These are phyloP conservation scores for Allomyces macrogynus DNA, from an alignment of 192 early-diverging fungal species.

Conservation along the genomic window DNA sequence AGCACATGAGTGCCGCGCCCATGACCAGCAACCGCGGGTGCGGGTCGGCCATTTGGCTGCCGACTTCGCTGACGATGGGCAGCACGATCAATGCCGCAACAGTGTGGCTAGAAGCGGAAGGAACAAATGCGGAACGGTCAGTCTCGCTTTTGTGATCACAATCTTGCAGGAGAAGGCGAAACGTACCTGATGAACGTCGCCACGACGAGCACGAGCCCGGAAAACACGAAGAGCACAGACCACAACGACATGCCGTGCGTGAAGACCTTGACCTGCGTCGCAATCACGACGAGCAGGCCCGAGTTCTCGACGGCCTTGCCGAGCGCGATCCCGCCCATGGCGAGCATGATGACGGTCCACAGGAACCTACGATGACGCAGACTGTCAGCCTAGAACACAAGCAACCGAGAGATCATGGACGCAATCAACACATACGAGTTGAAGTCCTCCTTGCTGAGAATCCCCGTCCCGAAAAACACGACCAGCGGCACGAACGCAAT, in stretches of 20 bases:
- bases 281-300: slow-evolving; percentile 43
- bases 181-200: slow-evolving; percentile 34
- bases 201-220: slow-evolving; percentile 38
- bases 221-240: slow-evolving; percentile 33
- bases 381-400: neutral
- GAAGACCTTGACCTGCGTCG: slow-evolving; percentile 27
- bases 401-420: slow-evolving; percentile 8
- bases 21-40: slow-evolving; percentile 48
- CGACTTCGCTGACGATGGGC: slow-evolving; percentile 50
- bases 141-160: no score
- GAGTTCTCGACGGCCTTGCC: slow-evolving; percentile 51
- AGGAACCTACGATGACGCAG: neutral
- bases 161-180: no score
- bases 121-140: no score
- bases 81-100: slow-evolving; percentile 59
- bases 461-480: slow-evolving; percentile 46
- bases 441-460: slow-evolving; percentile 53
- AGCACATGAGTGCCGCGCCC: slow-evolving; percentile 42
- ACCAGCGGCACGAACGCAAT: slow-evolving; percentile 51
- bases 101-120: slow-evolving; percentile 26
- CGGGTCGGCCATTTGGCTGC: slow-evolving; percentile 36
- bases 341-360: slow-evolving; percentile 36
- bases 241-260: slow-evolving; percentile 25
- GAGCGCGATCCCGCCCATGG: slow-evolving; percentile 56
- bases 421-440: slow-evolving; percentile 11